A percentile compares a stretch with the other conserved stretches of the same genome.
phyloP scores from a whole-genome alignment of 805 yeast genomes.

The Candida michaelii region DNA sequence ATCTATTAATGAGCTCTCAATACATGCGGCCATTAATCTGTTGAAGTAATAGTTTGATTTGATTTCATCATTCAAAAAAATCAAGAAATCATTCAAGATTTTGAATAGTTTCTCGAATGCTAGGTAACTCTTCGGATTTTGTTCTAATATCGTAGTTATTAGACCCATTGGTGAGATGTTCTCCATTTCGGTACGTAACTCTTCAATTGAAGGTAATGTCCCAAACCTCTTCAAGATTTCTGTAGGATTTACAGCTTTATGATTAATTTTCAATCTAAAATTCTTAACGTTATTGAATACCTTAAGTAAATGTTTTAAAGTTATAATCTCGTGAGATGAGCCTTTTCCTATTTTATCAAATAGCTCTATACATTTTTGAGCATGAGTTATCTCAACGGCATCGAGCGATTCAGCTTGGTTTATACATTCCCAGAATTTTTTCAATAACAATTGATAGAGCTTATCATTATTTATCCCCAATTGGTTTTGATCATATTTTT shows the following conservation, averaged over 20 bases:
- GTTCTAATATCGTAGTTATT: conserved; percentile 47
- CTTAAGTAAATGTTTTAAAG: conserved; percentile 35
- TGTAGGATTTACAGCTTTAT: conserved; percentile 38
- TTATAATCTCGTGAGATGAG: conserved; percentile 9
- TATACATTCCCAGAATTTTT: conserved; percentile 36
- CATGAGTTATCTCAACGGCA: conserved; percentile 27
- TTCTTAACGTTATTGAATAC: conserved; percentile 36
- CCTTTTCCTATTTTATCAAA: conserved; percentile 19
- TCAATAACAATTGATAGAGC: conserved; percentile 18
- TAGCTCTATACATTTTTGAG: conserved; percentile 26
- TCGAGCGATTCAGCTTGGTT: conserved; percentile 31
- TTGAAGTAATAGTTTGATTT: conserved; percentile 22
- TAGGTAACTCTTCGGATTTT: conserved; percentile 52
- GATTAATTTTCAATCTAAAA: conserved; percentile 31
- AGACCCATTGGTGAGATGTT: conserved; percentile 32
- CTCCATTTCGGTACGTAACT: conserved; percentile 11
- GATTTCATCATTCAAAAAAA: conserved; percentile 33
- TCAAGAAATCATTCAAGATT: conserved; percentile 40
- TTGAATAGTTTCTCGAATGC: conserved; percentile 41
- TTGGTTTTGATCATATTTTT: conserved; percentile 13
- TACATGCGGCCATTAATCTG: conserved; percentile 48
- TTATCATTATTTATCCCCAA: conserved; percentile 13
- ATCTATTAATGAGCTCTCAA: conserved; percentile 66
- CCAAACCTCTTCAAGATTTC: conserved; percentile 31
- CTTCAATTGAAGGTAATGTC: conserved; percentile 14